Evolutionary conservation across 2,329 filamentous ascomycete species (phyloP).

Genomic region (Pestalotiopsis sp.): DNA sequence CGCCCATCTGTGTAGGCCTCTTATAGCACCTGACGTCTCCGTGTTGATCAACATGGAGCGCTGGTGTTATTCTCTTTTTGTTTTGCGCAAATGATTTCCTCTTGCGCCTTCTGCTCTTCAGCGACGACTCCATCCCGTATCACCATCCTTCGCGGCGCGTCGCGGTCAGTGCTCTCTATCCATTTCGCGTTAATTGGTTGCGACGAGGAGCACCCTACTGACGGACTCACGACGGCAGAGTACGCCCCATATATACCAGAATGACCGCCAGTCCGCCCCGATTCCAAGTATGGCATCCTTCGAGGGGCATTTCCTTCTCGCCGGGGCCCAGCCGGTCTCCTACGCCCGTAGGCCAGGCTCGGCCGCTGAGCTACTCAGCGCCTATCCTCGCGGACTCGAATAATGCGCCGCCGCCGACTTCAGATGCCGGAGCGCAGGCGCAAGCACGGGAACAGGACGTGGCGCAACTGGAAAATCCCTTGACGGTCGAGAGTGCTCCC

Average conservation of each 20-base stretch:
- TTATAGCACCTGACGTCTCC: not conserved
- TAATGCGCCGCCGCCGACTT: not conserved
- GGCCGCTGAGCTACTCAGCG: conserved; percentile 18
- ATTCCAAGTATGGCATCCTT: conserved; percentile 34
- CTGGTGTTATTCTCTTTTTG: conserved; percentile 18
- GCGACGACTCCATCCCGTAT: conserved; percentile 10
- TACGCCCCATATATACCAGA: conserved; percentile 16
- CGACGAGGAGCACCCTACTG: not conserved
- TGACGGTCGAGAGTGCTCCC: not conserved
- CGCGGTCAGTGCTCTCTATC: not conserved
- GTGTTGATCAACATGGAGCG: conserved; percentile 28
- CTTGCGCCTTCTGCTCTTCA: conserved; percentile 28
- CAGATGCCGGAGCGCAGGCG: not conserved
- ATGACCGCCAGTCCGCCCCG: conserved; percentile 31
- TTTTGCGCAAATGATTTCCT: conserved; percentile 30
- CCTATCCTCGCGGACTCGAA: conserved; percentile 3
- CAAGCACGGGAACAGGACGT: not conserved
- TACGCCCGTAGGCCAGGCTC: conserved; percentile 4
- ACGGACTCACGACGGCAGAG: not conserved
- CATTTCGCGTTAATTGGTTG: conserved; percentile 12
- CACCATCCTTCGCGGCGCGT: not conserved
- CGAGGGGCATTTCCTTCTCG: conserved; percentile 35
- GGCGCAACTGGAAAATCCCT: not conserved
- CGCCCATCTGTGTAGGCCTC: not conserved
- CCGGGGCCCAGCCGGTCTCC: conserved; percentile 13